phyloP scores from a whole-genome alignment of 306 rosid genomes.

The Cicer yamashitae region DNA sequence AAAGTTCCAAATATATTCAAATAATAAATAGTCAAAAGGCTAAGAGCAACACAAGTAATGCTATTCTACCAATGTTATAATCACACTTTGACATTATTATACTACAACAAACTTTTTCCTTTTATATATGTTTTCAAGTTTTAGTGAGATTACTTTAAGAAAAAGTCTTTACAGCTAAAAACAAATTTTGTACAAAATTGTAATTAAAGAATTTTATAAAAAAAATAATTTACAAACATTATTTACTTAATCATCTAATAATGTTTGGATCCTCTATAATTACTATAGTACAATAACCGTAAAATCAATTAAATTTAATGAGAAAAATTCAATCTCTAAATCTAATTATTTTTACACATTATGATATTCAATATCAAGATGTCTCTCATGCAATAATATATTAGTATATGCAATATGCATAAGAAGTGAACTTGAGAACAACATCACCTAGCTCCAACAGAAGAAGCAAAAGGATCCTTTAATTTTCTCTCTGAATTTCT shows the following conservation, averaged over 20 bases:
- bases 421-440: slow-evolving; percentile 32
- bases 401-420: slow-evolving; percentile 7
- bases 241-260: slow-evolving; percentile 41
- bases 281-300: too few relatives aligned
- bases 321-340: too few relatives aligned
- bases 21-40: slow-evolving; percentile 3
- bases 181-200: not conserved
- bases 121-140: slow-evolving; percentile 2
- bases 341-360: too few relatives aligned
- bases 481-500: not conserved
- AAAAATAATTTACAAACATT: not conserved
- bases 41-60: slow-evolving; percentile 4
- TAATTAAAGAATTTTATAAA: not conserved
- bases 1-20: not conserved
- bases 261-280: too few relatives aligned
- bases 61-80: slow-evolving; percentile 24
- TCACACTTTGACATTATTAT: slow-evolving; percentile 19
- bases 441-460: slow-evolving; percentile 40
- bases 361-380: slow-evolving; percentile 3
- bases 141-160: not conserved
- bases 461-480: slow-evolving; percentile 35
- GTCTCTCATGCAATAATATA: not conserved
- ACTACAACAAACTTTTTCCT: slow-evolving; percentile 6
- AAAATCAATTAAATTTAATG: too few relatives aligned
- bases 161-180: not conserved